Evolutionary conservation across 495 filamentous ascomycete species (phyloP).

Genomic region (Aspergillus coremiiformis): DNA sequence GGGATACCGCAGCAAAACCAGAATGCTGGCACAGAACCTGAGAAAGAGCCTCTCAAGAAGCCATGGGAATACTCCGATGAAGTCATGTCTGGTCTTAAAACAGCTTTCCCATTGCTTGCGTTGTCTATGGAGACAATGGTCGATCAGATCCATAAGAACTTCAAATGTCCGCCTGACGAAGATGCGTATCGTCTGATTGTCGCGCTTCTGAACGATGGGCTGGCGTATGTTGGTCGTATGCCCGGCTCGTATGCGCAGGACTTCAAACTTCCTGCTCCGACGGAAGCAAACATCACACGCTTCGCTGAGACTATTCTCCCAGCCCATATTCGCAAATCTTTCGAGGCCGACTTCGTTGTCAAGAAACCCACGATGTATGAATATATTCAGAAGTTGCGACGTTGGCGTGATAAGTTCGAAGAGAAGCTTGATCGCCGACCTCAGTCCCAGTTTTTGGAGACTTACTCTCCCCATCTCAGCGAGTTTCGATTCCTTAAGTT

Average conservation of each 20-base stretch:
- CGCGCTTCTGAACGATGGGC: slow-evolving; percentile 86
- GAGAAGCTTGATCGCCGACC: slow-evolving; percentile 91
- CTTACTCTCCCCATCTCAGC: slow-evolving; percentile 79
- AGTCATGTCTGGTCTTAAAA: slow-evolving; percentile 88
- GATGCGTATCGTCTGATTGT: slow-evolving; percentile 98
- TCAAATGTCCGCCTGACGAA: slow-evolving; percentile 97
- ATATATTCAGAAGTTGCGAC: slow-evolving; percentile 93
- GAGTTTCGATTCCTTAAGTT: slow-evolving; percentile 97
- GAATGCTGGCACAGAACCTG: slow-evolving; percentile 18
- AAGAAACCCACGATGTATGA: slow-evolving; percentile 93
- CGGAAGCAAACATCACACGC: slow-evolving; percentile 89
- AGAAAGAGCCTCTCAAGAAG: slow-evolving; percentile 54
- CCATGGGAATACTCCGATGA: slow-evolving; percentile 96
- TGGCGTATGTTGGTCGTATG: slow-evolving; percentile 79
- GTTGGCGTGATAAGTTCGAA: slow-evolving; percentile 96
- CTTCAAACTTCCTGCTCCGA: slow-evolving; percentile 80
- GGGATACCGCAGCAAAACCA: slow-evolving; percentile 23
- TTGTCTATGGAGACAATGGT: slow-evolving; percentile 99
- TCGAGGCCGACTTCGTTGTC: slow-evolving; percentile 90
- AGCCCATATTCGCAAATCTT: slow-evolving; percentile 82
- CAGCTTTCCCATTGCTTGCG: slow-evolving; percentile 89
- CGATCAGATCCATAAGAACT: slow-evolving; percentile 95
- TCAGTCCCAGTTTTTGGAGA: slow-evolving; percentile 62
- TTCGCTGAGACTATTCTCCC: slow-evolving; percentile 96
- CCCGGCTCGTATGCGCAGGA: slow-evolving; percentile 81